These are phyloP conservation scores for Rhodotorula sp. DNA, from an alignment of 1,284 basidiomycete species.

Conservation along the genomic window DNA sequence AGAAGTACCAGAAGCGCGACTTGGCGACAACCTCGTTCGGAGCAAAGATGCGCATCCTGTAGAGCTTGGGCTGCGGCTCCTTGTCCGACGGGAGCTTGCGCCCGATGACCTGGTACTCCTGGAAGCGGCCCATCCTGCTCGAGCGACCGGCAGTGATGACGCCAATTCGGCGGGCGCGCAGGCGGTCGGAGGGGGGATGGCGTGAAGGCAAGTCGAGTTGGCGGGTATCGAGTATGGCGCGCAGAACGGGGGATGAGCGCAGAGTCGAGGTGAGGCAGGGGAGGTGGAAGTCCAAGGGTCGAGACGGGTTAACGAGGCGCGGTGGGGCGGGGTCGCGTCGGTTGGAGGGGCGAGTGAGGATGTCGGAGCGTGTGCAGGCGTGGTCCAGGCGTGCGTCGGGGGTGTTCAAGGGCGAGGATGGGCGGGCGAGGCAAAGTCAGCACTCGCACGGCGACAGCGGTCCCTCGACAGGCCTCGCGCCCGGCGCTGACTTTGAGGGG, in stretches of 20 bases:
- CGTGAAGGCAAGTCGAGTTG: background rate
- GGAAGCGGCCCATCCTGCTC: constrained; percentile 41
- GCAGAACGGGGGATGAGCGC: background rate
- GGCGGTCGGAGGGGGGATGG: background rate
- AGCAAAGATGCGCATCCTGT: constrained; percentile 99
- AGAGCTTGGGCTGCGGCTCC: constrained; percentile 92
- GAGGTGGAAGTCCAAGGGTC: background rate
- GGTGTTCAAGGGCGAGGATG: too few species aligned
- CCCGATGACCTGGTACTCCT: constrained; percentile 95
- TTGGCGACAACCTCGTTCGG: constrained; percentile 98
- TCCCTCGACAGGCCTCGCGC: too few species aligned
- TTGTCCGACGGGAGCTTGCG: constrained; percentile 93
- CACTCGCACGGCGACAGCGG: too few species aligned
- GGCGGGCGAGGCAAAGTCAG: too few species aligned
- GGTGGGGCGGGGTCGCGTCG: background rate
- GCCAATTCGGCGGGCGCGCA: background rate
- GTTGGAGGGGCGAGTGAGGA: background rate
- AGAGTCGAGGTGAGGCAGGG: background rate
- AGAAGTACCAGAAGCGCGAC: constrained; percentile 99
- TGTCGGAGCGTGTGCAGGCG: too few species aligned
- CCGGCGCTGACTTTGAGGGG: too few species aligned
- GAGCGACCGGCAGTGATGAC: background rate
- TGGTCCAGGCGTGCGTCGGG: too few species aligned
- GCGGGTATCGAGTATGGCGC: background rate
- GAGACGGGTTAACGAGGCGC: background rate